A percentile compares a stretch with the other conserved stretches of the same genome.
These are phyloP conservation scores for Alternaria sp. DNA, from an alignment of 2,329 filamentous ascomycete species.

Conservation along the genomic window DNA sequence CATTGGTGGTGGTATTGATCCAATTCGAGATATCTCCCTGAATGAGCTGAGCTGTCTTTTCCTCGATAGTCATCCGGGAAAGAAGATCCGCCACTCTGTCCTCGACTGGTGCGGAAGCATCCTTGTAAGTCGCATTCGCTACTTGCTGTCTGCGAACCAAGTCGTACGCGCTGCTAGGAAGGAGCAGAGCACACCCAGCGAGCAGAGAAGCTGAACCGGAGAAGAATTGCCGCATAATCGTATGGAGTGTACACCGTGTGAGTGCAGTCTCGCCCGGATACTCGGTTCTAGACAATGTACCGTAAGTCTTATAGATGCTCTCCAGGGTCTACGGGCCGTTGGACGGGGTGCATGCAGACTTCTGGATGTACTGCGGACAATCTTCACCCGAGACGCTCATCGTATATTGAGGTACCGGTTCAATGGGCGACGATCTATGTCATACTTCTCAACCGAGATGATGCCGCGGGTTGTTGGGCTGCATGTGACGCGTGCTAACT, in stretches of 20 bases:
- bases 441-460: background rate
- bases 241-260: background rate
- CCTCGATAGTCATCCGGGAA: conserved; percentile 74
- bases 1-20: conserved; percentile 70
- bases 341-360: background rate
- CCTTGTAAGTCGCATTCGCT: conserved; percentile 61
- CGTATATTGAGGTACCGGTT: conserved; percentile 20
- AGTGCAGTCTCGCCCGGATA: background rate
- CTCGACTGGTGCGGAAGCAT: conserved; percentile 67
- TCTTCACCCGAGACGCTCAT: conserved; percentile 14
- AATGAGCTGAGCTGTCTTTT: conserved; percentile 72
- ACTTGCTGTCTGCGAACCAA: conserved; percentile 35
- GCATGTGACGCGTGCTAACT: background rate
- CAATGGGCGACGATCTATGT: conserved; percentile 7
- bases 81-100: conserved; percentile 71
- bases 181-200: conserved; percentile 17
- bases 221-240: background rate
- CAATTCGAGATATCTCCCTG: conserved; percentile 74
- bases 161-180: conserved; percentile 29
- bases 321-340: conserved; percentile 7
- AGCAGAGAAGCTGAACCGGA: conserved; percentile 16
- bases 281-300: conserved; percentile 1
- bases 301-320: conserved; percentile 18
- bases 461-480: background rate
- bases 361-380: conserved; percentile 16